Base-by-base conservation (phyloP, 441 rosid genomes). In the Manihot esculenta region DNA sequence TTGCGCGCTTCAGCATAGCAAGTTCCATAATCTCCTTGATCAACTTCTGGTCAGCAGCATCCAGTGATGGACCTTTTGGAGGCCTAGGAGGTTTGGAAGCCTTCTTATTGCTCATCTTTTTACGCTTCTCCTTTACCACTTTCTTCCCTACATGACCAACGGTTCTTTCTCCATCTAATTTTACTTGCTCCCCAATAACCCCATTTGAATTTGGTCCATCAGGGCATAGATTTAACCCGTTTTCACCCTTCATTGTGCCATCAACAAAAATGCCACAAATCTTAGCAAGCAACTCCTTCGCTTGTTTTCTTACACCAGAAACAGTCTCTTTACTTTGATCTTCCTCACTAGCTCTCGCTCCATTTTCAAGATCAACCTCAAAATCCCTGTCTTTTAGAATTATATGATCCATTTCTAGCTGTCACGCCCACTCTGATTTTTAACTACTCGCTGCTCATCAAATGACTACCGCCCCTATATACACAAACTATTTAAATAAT, bases 41-140 rank as follows among this genome's bases (percentile, higher is more conserved):
- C 64, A 95, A 81, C 80, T 87, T 95, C 80, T 87, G 85, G 78
- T 93, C 99, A 70, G 96, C 89, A 0, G 96, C 85, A 67, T 91
- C 98, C 74, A 91, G 64, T 3, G 91, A 88, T 13, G 98, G 98
- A 66, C 95, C 91, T 72, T 87, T 82, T 0, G 98, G 99, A 50
- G 98, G 96, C 20, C 95, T 82, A 2, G 99, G 99, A 76, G 99
- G 99, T 72, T 78, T 89, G 9, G 90, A 77, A 18, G 92, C 56
- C 70, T 86, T 90, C 69, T 86, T 88, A 60, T 80, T 76, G 76
- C 90, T 87, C 2, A 77, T 70, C 62, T 85, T 89, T 69, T 86
- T 88, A 33, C 80, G 83, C 65, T 91, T 88, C 80, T 84, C 92
- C 81, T 89, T 87, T 35, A 71, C 79, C 3, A 65, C 79, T 70